Evolutionary conservation across 2,329 filamentous ascomycete species (phyloP).

Genomic region (Ophiosphaerella korrae): DNA sequence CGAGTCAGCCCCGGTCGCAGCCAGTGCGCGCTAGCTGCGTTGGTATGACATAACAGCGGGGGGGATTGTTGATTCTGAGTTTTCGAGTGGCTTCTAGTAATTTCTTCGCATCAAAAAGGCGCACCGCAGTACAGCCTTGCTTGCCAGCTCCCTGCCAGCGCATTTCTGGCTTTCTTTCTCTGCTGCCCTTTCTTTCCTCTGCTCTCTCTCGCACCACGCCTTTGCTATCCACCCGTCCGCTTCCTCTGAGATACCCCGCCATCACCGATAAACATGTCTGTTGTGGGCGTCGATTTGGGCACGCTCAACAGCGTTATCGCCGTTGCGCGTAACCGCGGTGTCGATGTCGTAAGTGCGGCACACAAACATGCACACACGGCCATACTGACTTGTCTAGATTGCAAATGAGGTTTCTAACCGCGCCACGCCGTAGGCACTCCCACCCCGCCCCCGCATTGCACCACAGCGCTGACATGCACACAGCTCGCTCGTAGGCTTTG

Average conservation of each 20-base stretch:
- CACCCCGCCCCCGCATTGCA: slow-evolving; percentile 17
- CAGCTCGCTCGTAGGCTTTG: slow-evolving; percentile 89
- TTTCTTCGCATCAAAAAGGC: slow-evolving; percentile 4
- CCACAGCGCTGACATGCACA: slow-evolving; percentile 7
- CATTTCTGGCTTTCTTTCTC: not conserved
- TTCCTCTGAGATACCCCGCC: slow-evolving; percentile 34
- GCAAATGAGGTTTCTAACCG: slow-evolving; percentile 99
- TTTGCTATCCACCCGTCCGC: slow-evolving; percentile 14
- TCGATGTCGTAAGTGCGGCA: slow-evolving; percentile 84
- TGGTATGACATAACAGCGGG: slow-evolving; percentile 7
- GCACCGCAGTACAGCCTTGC: not conserved
- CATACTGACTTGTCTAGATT: slow-evolving; percentile 66
- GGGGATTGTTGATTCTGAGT: slow-evolving; percentile 9
- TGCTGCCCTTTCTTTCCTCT: slow-evolving; percentile 4
- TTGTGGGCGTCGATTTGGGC: slow-evolving; percentile 89
- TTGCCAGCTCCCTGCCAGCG: not conserved
- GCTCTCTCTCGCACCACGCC: slow-evolving; percentile 2
- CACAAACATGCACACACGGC: too few relatives aligned
- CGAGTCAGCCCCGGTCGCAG: not conserved
- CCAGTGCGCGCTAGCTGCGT: slow-evolving; percentile 2
- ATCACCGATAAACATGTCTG: slow-evolving; percentile 58
- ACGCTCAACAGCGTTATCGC: slow-evolving; percentile 96
- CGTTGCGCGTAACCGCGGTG: slow-evolving; percentile 96
- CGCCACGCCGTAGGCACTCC: slow-evolving; percentile 83
- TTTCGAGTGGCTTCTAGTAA: slow-evolving; percentile 3